These are phyloP conservation scores for Trichoderma koningii DNA, from an alignment of 2,329 filamentous ascomycete genomes.

Conservation along the genomic window DNA sequence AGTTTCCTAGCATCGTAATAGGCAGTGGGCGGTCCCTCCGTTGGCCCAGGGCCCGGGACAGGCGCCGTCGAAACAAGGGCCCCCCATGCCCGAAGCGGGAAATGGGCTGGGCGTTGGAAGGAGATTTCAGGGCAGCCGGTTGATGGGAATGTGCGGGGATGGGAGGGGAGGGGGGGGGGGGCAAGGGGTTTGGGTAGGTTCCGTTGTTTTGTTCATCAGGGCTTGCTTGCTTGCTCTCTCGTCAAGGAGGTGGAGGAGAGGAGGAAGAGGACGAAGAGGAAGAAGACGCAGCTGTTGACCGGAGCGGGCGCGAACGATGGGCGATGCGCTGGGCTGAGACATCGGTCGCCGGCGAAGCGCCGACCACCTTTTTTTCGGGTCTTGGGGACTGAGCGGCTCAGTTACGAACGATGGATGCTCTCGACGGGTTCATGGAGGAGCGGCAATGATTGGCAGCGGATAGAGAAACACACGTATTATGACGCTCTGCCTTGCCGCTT, in stretches of 20 bases:
- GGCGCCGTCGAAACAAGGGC: slow-evolving; percentile 3
- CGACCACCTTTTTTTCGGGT: neutral
- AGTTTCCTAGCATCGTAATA: no score
- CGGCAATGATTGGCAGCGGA: no score
- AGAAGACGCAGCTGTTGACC: neutral
- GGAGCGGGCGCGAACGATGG: neutral
- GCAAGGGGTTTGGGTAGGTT: neutral
- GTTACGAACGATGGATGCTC: neutral
- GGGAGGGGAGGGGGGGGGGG: neutral
- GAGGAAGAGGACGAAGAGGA: no score
- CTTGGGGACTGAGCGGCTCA: neutral
- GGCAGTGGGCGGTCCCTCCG: neutral
- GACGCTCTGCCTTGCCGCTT: no score
- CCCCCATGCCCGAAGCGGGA: slow-evolving; percentile 4
- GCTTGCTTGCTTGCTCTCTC: neutral
- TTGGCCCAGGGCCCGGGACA: slow-evolving; percentile 11
- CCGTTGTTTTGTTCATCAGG: slow-evolving; percentile 5
- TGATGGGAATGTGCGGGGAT: slow-evolving; percentile 14
- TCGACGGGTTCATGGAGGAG: no score
- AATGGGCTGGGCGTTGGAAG: slow-evolving; percentile 9
- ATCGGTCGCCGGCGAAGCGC: slow-evolving; percentile 24
- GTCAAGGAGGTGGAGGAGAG: no score
- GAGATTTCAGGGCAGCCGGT: slow-evolving; percentile 16
- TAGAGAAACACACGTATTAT: no score
- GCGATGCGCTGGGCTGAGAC: slow-evolving; percentile 25